A percentile compares a stretch with the other conserved stretches of the same genome.
These are phyloP conservation scores for Crithidia bombi DNA, from an alignment of 208 protist species.

Conservation along the genomic window DNA sequence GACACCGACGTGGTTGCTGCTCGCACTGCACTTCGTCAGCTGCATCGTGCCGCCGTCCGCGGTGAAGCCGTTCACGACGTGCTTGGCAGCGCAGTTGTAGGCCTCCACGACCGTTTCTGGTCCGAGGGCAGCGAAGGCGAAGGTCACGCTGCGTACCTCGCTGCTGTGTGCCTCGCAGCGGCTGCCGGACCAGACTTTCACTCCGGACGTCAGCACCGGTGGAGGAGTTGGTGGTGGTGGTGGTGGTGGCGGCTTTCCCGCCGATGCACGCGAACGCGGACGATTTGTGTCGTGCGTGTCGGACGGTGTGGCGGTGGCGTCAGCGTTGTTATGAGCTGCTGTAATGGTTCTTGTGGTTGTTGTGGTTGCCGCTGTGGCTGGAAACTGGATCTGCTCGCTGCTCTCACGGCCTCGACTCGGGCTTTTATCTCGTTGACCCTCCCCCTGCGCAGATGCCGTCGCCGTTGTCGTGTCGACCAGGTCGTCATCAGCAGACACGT, in stretches of 20 bases:
- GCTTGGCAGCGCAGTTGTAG: conserved; percentile 54
- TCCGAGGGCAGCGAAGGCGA: conserved; percentile 73
- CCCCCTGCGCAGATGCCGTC: no score
- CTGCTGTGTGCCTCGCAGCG: conserved; percentile 47
- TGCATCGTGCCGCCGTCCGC: conserved; percentile 56
- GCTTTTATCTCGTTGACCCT: not conserved
- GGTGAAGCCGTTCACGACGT: conserved; percentile 76
- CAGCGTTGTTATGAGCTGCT: no score
- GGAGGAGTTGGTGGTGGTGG: not conserved
- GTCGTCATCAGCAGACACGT: no score
- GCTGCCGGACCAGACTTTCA: conserved; percentile 75
- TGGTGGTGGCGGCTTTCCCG: not conserved
- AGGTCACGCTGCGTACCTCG: conserved; percentile 62
- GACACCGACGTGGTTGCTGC: conserved; percentile 69
- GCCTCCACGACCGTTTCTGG: conserved; percentile 59
- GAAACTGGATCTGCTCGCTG: no score
- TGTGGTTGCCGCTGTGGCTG: not conserved
- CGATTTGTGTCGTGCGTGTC: not conserved
- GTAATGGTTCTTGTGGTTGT: not conserved
- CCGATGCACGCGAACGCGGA: no score
- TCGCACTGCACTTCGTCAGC: conserved; percentile 59
- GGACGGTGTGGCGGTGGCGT: no score
- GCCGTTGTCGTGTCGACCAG: no score
- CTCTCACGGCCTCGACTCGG: no score
- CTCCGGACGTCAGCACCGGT: conserved; percentile 42